A percentile compares a stretch with the other conserved stretches of the same genome.
These are phyloP conservation scores for Orbilia ellipsospora DNA, from an alignment of 2,329 filamentous ascomycete genomes.

Conservation along the genomic window DNA sequence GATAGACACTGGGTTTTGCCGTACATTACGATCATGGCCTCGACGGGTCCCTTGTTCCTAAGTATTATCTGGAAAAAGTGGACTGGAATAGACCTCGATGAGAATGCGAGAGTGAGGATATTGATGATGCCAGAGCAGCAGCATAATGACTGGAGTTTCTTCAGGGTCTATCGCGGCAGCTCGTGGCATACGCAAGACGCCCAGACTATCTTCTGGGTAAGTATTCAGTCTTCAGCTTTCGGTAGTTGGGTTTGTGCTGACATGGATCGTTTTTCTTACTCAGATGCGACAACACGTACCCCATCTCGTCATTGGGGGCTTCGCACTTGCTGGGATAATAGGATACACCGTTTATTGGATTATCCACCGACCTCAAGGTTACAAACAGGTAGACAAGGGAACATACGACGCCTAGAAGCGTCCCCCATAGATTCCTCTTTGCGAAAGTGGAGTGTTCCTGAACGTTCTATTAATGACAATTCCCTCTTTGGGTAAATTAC, in stretches of 20 bases:
- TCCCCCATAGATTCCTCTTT: not conserved
- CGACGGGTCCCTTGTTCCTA: conserved; percentile 79
- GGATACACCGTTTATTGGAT: conserved; percentile 51
- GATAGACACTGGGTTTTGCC: conserved; percentile 75
- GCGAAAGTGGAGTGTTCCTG: too few species aligned
- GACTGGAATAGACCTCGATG: conserved; percentile 67
- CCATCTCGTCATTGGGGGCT: conserved; percentile 37
- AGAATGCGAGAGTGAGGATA: conserved; percentile 71
- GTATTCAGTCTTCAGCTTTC: conserved; percentile 54
- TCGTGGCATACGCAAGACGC: conserved; percentile 67
- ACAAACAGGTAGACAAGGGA: conserved; percentile 45
- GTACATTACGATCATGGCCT: conserved; percentile 84
- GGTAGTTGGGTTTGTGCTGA: not conserved
- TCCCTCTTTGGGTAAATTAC: too few species aligned
- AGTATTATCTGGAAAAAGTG: conserved; percentile 81
- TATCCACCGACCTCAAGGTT: conserved; percentile 40
- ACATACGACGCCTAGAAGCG: conserved; percentile 39
- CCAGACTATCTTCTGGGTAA: conserved; percentile 66
- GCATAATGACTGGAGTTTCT: conserved; percentile 76
- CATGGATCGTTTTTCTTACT: not conserved
- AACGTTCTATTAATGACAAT: too few species aligned
- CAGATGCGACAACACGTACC: conserved; percentile 53
- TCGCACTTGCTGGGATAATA: conserved; percentile 29
- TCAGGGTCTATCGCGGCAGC: conserved; percentile 68
- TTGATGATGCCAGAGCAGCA: conserved; percentile 75